Conservation (phyloP, 2,329 filamentous ascomycete genomes). For the Cercospora nicotianae region DNA sequence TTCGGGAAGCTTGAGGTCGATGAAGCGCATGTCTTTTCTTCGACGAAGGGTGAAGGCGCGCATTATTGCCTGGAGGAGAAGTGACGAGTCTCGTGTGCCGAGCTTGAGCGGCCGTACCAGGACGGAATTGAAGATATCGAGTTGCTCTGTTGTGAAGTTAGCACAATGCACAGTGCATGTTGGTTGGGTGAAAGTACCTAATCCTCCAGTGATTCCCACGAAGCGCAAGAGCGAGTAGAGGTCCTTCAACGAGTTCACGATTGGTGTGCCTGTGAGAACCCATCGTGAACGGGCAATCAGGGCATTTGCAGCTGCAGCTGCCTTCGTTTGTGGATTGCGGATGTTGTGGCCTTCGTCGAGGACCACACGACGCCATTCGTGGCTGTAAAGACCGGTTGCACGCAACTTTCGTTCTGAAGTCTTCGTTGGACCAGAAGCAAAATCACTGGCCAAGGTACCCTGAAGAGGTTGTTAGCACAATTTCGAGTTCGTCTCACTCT, state of each 20-base stretch:
- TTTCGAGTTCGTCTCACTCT: too few species aligned
- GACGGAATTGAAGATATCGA: constrained; percentile 71
- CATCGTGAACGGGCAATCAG: constrained; percentile 72
- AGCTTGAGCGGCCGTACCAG: constrained; percentile 67
- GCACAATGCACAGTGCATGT: neutral
- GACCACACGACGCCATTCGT: constrained; percentile 75
- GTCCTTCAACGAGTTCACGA: constrained; percentile 71
- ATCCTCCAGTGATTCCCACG: constrained; percentile 70
- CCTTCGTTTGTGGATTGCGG: constrained; percentile 73
- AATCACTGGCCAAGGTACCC: constrained; percentile 70
- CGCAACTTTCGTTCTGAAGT: constrained; percentile 35
- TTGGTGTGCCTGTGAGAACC: constrained; percentile 68
- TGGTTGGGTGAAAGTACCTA: constrained; percentile 44
- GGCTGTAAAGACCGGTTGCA: constrained; percentile 57
- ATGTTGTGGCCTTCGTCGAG: constrained; percentile 83
- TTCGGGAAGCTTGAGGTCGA: constrained; percentile 75
- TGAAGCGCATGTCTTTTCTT: constrained; percentile 84
- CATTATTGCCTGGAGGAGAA: constrained; percentile 74
- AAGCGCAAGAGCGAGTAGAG: constrained; percentile 79
- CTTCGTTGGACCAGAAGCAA: constrained; percentile 47
- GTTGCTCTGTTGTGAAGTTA: constrained; percentile 49
- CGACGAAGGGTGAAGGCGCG: constrained; percentile 76
- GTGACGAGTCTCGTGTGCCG: constrained; percentile 58
- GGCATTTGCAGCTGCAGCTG: constrained; percentile 65
- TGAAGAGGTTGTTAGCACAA: neutral